These are phyloP conservation scores for Pigoraptor vietnamica DNA, from an alignment of 78 protist genomes.

Conservation along the genomic window DNA sequence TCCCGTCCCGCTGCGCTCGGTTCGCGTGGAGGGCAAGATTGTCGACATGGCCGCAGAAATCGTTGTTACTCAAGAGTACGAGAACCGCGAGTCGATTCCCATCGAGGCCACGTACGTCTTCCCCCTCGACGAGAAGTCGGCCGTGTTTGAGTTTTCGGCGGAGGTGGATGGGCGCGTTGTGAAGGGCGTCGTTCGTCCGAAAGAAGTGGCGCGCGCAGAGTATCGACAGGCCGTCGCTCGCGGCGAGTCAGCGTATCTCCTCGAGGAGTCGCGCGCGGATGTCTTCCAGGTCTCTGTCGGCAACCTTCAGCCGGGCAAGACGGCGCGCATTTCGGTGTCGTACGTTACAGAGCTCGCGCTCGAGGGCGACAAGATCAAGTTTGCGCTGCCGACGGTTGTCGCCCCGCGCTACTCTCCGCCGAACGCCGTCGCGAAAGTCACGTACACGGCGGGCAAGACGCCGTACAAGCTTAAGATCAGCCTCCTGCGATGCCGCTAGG, in stretches of 20 bases:
- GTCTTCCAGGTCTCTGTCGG: slow-evolving; percentile 75
- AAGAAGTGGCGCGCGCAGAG: slow-evolving; percentile 60
- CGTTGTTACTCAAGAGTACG: slow-evolving; percentile 56
- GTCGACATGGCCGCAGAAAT: slow-evolving; percentile 67
- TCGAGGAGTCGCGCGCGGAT: slow-evolving; percentile 59
- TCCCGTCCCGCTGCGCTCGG: slow-evolving; percentile 3
- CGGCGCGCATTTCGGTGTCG: slow-evolving; percentile 51
- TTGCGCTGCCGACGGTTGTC: slow-evolving; percentile 63
- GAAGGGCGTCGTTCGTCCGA: slow-evolving; percentile 71
- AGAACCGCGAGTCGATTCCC: slow-evolving; percentile 12
- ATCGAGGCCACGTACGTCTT: slow-evolving; percentile 70
- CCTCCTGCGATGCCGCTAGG: slow-evolving; percentile 28
- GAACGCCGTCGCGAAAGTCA: neutral
- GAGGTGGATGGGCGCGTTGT: slow-evolving; percentile 57
- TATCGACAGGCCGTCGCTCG: neutral
- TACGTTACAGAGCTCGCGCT: slow-evolving; percentile 58
- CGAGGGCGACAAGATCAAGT: slow-evolving; percentile 48
- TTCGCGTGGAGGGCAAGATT: neutral
- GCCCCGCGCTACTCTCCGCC: slow-evolving; percentile 52
- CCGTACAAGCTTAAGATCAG: slow-evolving; percentile 18
- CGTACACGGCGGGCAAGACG: neutral
- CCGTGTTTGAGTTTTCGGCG: slow-evolving; percentile 85
- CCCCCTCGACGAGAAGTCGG: slow-evolving; percentile 76
- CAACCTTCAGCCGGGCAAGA: slow-evolving; percentile 63
- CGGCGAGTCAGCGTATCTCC: slow-evolving; percentile 25